These are phyloP conservation scores for Candida takata DNA, from an alignment of 805 yeast species.

Conservation along the genomic window DNA sequence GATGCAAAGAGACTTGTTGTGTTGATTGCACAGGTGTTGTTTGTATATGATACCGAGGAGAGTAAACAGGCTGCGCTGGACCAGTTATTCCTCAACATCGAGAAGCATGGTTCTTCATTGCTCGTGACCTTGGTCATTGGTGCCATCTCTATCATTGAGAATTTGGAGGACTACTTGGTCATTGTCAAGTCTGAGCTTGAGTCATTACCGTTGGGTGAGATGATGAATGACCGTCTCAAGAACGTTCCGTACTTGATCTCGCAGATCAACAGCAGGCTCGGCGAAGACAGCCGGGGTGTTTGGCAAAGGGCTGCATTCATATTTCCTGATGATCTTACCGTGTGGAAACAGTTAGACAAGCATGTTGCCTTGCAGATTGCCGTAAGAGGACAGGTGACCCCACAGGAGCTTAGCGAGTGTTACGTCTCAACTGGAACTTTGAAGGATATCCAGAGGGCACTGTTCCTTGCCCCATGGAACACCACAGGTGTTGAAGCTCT, in stretches of 20 bases:
- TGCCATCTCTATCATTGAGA: conserved; percentile 65
- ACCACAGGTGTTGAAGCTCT: conserved; percentile 24
- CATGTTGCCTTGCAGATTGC: conserved; percentile 56
- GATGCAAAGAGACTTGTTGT: conserved; percentile 63
- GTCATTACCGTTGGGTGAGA: conserved; percentile 37
- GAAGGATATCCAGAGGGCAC: conserved; percentile 58
- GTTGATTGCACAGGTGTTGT: conserved; percentile 70
- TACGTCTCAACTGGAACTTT: conserved; percentile 41
- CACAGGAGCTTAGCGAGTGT: conserved; percentile 45
- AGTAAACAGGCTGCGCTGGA: conserved; percentile 80
- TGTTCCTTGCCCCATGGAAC: conserved; percentile 55
- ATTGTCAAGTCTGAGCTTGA: conserved; percentile 64
- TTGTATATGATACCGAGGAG: conserved; percentile 68
- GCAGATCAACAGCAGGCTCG: conserved; percentile 40
- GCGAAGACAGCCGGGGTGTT: conserved; percentile 17
- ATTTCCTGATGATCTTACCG: conserved; percentile 60
- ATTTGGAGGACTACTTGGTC: conserved; percentile 48
- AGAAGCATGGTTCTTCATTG: conserved; percentile 57
- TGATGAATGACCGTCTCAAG: conserved; percentile 43
- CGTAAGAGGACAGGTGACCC: conserved; percentile 41
- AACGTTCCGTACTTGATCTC: conserved; percentile 54
- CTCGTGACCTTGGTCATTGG: conserved; percentile 69
- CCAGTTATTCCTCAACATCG: conserved; percentile 64
- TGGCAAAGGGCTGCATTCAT: conserved; percentile 71
- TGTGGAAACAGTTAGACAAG: conserved; percentile 63